Base-by-base conservation (phyloP, 345 rosid species). In the Acer campestre region DNA sequence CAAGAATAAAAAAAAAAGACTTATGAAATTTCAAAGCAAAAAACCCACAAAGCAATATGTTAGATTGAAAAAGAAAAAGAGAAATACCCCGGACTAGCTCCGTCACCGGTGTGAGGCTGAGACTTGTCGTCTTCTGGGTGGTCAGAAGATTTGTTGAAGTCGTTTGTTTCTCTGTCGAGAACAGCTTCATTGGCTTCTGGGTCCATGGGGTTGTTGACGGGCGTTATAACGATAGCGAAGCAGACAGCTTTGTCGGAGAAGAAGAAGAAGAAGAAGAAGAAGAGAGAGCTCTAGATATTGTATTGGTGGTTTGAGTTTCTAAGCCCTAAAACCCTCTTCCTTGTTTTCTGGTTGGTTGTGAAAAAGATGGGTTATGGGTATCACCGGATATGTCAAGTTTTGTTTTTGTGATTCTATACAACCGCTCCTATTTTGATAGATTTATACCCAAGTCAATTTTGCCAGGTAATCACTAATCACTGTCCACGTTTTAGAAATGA, bases 51-150 rank as follows among this genome's bases (percentile, higher is more conserved):
- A 71, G 20, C 2, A 23, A 63, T 3, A 20, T 10, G 31, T 17
- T 2, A 59, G 7, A 14, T n/a, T 18, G n/a, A 38, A 58, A 3
- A 77, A 64, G 22, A 7, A 46, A 46, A 3, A 75, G 38, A 62
- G 77, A 49, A 51, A 23, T 85, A 92, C 97, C 92, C 94, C 7
- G 93, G 92, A 51, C 94, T 90, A 23, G 92, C 89, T 81, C 92
- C 94, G 70, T 90, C 89, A 2, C 92, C 91, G 18, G 89, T 75
- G 78, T 81, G 93, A 69, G 87, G 86, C 6, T 83, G 90, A 79
- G 90, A 81, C 88, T 76, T 86, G 77, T 89, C 86, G 18, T 87
- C 89, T 10, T 84, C 91, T 1, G 75, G 68, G 31, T 80, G 80
- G 77, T 84, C 80, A 7, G 80, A 72, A 72, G 91, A 85, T 85